Evolutionary conservation across 495 filamentous ascomycete species (phyloP).

Genomic region (Immersiella caudata): DNA sequence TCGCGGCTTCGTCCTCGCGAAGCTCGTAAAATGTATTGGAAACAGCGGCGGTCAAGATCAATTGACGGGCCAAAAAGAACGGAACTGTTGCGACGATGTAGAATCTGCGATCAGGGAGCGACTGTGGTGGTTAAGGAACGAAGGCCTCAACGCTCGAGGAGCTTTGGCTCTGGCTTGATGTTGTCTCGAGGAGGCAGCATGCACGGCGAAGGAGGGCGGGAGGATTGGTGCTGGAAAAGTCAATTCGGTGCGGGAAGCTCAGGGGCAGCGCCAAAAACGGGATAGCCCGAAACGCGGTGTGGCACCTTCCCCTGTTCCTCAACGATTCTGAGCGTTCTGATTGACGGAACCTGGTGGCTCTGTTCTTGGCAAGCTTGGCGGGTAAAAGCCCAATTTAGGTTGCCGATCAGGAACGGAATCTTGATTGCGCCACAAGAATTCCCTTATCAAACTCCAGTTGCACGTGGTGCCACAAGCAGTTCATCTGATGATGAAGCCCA

Average conservation of each 20-base stretch:
- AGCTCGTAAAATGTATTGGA: not conserved
- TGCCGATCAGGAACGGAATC: too few relatives aligned
- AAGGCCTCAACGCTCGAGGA: conserved; percentile 3
- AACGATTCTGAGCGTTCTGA: too few relatives aligned
- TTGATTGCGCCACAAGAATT: too few relatives aligned
- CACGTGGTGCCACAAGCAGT: too few relatives aligned
- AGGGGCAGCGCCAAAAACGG: conserved; percentile 16
- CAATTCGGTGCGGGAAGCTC: conserved; percentile 11
- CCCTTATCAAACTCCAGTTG: too few relatives aligned
- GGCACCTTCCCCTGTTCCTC: too few relatives aligned
- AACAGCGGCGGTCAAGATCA: conserved; percentile 25
- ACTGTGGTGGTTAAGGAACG: conserved; percentile 5
- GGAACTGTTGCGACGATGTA: not conserved
- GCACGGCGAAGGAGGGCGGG: not conserved
- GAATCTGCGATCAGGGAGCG: conserved; percentile 1
- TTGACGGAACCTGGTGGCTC: too few relatives aligned
- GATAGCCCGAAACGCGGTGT: too few relatives aligned
- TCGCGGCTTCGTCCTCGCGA: conserved; percentile 8
- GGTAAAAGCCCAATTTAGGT: too few relatives aligned
- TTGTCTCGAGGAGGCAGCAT: conserved; percentile 8
- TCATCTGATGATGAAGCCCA: too few relatives aligned
- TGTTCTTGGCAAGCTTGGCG: too few relatives aligned
- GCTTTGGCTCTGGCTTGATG: conserved; percentile 17
- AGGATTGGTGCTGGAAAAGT: not conserved
- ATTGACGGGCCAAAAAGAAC: conserved; percentile 21